A percentile compares a stretch with the other conserved stretches of the same genome.
Conservation (phyloP, 2,329 filamentous ascomycete genomes). For the Seiridium unicorne region DNA sequence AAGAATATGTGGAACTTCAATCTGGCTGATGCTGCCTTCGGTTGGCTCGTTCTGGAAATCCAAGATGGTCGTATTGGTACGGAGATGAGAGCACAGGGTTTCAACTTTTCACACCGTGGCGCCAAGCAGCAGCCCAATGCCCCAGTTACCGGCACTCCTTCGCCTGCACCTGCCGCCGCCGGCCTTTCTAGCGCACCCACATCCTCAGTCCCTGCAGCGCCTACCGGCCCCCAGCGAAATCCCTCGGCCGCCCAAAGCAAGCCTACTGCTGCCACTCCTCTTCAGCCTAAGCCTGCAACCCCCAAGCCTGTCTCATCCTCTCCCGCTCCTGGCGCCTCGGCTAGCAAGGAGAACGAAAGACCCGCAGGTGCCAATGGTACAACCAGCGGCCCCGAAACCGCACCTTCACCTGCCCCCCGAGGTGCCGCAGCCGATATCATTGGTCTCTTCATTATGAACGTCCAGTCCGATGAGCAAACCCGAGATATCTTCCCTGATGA, state of each 20-base stretch:
- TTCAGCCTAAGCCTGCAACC: conserved; percentile 43
- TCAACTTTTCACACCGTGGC: conserved; percentile 96
- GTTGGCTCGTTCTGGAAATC: conserved; percentile 91
- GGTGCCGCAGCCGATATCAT: conserved; percentile 63
- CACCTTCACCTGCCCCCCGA: conserved; percentile 59
- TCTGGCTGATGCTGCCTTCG: conserved; percentile 93
- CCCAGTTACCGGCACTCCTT: conserved; percentile 32
- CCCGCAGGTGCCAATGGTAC: conserved; percentile 51
- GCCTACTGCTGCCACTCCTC: conserved; percentile 41
- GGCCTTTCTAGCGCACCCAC: conserved; percentile 26
- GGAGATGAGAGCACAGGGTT: conserved; percentile 97
- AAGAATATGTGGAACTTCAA: conserved; percentile 99
- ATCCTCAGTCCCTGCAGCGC: conserved; percentile 23
- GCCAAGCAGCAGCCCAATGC: conserved; percentile 66
- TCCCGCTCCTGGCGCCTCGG: conserved; percentile 30
- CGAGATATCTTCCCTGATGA: conserved; percentile 80
- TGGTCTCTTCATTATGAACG: conserved; percentile 87
- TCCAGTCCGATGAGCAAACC: conserved; percentile 79
- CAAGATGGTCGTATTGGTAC: conserved; percentile 95
- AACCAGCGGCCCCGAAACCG: conserved; percentile 48
- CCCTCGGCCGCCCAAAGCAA: conserved; percentile 35
- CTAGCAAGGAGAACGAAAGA: conserved; percentile 57
- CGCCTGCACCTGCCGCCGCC: conserved; percentile 32
- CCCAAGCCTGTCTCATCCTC: conserved; percentile 41
- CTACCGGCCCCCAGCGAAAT: conserved; percentile 33